Evolutionary conservation across 345 rosid species (phyloP), one percentile per base, ranked within the genome.

Genomic region (Kernera saxatilis): DNA sequence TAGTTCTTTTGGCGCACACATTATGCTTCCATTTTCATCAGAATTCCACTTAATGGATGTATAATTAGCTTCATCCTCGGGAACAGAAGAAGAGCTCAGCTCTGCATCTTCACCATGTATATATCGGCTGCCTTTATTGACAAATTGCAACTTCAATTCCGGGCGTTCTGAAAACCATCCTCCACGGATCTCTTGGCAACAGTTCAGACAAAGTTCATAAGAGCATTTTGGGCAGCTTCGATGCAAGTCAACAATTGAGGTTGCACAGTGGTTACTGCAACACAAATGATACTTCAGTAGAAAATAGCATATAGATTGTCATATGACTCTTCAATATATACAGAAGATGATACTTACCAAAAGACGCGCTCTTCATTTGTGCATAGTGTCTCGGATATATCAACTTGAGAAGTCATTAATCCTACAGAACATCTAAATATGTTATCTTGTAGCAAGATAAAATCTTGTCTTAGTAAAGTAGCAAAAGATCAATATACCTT

Each of bases 211-310:
- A 27, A 91, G 84, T 75, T 94, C 99, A 65, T 81, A 88, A 21
- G 83, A 71, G 69, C 99, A 91, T 2, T 82, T 86, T 23, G 85
- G 80, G 64, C 98, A 94, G 78, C 98, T 81, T 23, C 98, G 82
- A 71, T 94, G 96, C 48, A 88, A 82, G 84, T 94, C 97, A n/a
- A 82, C 78, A 54, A 91, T 94, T 12, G 99, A 91, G 65, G 98
- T 91, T 22, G 92, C 98, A 78, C 99, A 94, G 51, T 94, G 81
- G 74, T 94, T 83, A 79, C 99, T 94, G 84, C 26, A 40, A 2
- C 36, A 64, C 43, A 33, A 39, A 69, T 12, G 13, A 13, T 5
- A 44, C 19, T 15, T 43, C 22, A 60, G 64, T 49, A 4, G 23
- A 0, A 58, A 6, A 4, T 25, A 8, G 2, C 2, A 62, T 21